Conservation (phyloP, 2,329 filamentous ascomycete genomes). For the Botrytis paeoniae region DNA sequence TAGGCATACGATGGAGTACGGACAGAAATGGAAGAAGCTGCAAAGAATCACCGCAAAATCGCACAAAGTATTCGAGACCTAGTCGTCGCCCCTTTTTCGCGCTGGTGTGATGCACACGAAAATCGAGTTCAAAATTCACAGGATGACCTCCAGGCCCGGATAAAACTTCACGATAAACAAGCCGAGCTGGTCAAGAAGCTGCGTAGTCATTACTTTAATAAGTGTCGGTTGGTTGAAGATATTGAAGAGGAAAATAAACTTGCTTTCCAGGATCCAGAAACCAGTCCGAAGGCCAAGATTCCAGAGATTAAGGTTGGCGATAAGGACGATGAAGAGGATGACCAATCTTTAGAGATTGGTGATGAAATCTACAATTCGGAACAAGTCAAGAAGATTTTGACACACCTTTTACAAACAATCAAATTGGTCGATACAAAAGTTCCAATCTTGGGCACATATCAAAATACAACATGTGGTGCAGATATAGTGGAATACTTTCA, state of each 20-base stretch:
- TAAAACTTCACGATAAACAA: slow-evolving; percentile 92
- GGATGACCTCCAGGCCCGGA: slow-evolving; percentile 84
- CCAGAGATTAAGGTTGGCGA: slow-evolving; percentile 87
- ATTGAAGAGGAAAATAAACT: slow-evolving; percentile 98
- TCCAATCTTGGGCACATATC: slow-evolving; percentile 89
- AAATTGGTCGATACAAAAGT: slow-evolving; percentile 90
- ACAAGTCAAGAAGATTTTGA: slow-evolving; percentile 84
- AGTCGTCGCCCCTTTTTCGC: slow-evolving; percentile 88
- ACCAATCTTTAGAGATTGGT: slow-evolving; percentile 83
- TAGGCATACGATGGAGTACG: slow-evolving; percentile 94
- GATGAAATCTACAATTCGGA: slow-evolving; percentile 83
- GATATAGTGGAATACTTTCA: slow-evolving; percentile 97
- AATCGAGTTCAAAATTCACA: slow-evolving; percentile 88
- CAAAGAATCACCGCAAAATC: slow-evolving; percentile 90
- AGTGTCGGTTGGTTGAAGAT: slow-evolving; percentile 93
- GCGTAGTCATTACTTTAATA: slow-evolving; percentile 97
- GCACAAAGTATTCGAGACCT: slow-evolving; percentile 94
- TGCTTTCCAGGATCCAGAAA: slow-evolving; percentile 84
- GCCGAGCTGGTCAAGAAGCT: slow-evolving; percentile 88
- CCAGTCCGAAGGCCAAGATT: slow-evolving; percentile 63
- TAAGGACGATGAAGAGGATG: slow-evolving; percentile 67
- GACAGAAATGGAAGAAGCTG: slow-evolving; percentile 85
- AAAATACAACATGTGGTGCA: slow-evolving; percentile 85
- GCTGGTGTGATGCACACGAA: slow-evolving; percentile 96
- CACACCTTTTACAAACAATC: slow-evolving; percentile 82